Percentiles rank a stretch among this genome's conserved stretches.
phyloP scores from a whole-genome alignment of 139 green algal species.

The Mychonastes homosphaera region DNA sequence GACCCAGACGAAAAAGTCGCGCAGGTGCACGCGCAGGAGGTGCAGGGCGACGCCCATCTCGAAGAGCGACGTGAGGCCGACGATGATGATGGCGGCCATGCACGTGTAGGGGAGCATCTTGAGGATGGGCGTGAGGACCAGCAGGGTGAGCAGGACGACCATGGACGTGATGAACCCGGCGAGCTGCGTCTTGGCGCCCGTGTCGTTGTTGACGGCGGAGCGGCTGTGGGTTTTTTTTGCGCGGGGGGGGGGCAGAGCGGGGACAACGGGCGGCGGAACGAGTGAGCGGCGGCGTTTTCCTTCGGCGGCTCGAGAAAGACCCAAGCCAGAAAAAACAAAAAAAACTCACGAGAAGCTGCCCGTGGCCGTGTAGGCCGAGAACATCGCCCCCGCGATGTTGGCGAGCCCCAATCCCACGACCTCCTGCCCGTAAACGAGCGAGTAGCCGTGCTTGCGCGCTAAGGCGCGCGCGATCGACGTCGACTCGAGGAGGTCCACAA shows the following conservation, averaged over 20 bases:
- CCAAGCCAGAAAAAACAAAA: neutral
- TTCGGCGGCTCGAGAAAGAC: neutral
- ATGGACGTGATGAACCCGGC: slow-evolving; percentile 29
- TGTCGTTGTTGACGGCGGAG: slow-evolving; percentile 30
- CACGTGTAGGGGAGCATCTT: slow-evolving; percentile 57
- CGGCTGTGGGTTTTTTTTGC: slow-evolving; percentile 3
- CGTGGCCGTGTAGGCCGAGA: slow-evolving; percentile 72
- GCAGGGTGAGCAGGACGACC: slow-evolving; percentile 58
- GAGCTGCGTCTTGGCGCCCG: slow-evolving; percentile 44
- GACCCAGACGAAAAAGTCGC: slow-evolving; percentile 37
- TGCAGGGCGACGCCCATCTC: slow-evolving; percentile 41
- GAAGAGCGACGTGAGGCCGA: slow-evolving; percentile 48
- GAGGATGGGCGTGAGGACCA: slow-evolving; percentile 65
- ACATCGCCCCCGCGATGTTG: slow-evolving; percentile 64
- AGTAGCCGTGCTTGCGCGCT: slow-evolving; percentile 58
- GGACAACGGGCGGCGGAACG: too few relatives aligned
- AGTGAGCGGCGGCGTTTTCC: too few relatives aligned
- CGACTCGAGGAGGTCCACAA: slow-evolving; percentile 71
- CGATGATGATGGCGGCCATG: slow-evolving; percentile 63
- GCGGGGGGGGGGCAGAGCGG: too few relatives aligned
- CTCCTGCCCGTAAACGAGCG: slow-evolving; percentile 62
- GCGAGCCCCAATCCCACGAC: slow-evolving; percentile 63
- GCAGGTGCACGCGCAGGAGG: slow-evolving; percentile 33
- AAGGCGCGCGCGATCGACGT: slow-evolving; percentile 74
- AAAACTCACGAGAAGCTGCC: slow-evolving; percentile 58